These are phyloP conservation scores for Russula foetens DNA, from an alignment of 768 basidiomycete species.

Conservation along the genomic window DNA sequence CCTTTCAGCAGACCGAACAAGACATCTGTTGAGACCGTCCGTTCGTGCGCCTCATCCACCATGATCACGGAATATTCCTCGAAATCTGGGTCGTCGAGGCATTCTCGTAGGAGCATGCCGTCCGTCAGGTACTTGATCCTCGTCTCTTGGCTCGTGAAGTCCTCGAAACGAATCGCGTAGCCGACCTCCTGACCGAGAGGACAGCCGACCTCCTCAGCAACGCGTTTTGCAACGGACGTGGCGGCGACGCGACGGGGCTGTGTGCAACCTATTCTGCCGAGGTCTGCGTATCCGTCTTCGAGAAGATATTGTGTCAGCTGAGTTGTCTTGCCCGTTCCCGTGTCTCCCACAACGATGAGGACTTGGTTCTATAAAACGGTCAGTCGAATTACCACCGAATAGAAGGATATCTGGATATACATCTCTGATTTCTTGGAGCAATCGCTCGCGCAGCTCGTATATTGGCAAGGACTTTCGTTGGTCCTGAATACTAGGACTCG, in stretches of 20 bases:
- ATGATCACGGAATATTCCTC: conserved; percentile 92
- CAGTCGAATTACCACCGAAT: conserved; percentile 5
- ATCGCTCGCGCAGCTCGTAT: conserved; percentile 84
- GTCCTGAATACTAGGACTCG: conserved; percentile 83
- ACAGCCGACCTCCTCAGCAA: conserved; percentile 97
- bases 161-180: conserved; percentile 98
- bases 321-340: conserved; percentile 97
- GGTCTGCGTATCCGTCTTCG: conserved; percentile 88
- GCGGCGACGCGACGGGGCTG: conserved; percentile 99
- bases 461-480: conserved; percentile 89
- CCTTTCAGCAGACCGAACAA: conserved; percentile 94
- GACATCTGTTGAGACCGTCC: conserved; percentile 97
- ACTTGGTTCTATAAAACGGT: conserved; percentile 71
- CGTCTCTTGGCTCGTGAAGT: conserved; percentile 97
- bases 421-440: conserved; percentile 84
- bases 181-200: conserved; percentile 96
- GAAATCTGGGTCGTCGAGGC: conserved; percentile 89
- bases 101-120: conserved; percentile 98
- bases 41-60: conserved; percentile 98
- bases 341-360: conserved; percentile 96
- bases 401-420: conserved; percentile 38
- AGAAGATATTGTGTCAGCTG: conserved; percentile 99
- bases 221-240: conserved; percentile 98
- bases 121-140: conserved; percentile 99
- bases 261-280: conserved; percentile 89